These are phyloP conservation scores for Plasmodium knowlesi DNA, from an alignment of 169 alveolate genomes.

Conservation along the genomic window DNA sequence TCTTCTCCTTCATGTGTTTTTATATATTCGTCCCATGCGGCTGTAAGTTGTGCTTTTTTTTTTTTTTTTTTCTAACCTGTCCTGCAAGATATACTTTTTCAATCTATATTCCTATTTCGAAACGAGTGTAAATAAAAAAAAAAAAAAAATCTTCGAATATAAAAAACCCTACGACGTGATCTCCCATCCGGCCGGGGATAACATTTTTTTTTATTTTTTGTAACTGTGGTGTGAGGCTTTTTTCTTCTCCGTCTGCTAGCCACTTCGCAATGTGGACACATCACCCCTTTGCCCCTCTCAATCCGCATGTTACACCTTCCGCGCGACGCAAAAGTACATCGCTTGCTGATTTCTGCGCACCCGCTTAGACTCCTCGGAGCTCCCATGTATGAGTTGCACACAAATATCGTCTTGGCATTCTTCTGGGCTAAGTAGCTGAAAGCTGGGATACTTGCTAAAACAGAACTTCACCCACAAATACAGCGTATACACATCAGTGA, in stretches of 20 bases:
- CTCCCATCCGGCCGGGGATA: background rate
- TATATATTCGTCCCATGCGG: background rate
- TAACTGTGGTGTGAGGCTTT: background rate
- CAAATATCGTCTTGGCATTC: conserved; percentile 76
- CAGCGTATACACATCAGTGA: conserved; percentile 90
- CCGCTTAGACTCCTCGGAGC: conserved; percentile 78
- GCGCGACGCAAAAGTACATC: conserved; percentile 75
- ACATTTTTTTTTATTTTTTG: background rate
- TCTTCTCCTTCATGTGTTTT: background rate
- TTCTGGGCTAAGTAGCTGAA: conserved; percentile 71
- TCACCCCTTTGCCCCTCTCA: background rate
- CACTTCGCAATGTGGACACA: background rate
- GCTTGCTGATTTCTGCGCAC: conserved; percentile 75
- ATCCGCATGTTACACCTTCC: conserved; percentile 4
- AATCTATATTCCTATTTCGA: background rate
- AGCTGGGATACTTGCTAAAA: conserved; percentile 77
- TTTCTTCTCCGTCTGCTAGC: background rate
- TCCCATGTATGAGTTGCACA: conserved; percentile 72
- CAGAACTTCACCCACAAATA: conserved; percentile 84
- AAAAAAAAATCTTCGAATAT: background rate
- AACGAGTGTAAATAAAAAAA: background rate
- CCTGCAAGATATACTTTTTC: background rate
- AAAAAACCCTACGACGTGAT: background rate
- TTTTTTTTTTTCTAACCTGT: background rate
- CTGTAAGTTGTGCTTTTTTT: background rate